These are phyloP conservation scores for Arxiozyma telluris DNA, from an alignment of 1,139 yeast genomes.

Conservation along the genomic window DNA sequence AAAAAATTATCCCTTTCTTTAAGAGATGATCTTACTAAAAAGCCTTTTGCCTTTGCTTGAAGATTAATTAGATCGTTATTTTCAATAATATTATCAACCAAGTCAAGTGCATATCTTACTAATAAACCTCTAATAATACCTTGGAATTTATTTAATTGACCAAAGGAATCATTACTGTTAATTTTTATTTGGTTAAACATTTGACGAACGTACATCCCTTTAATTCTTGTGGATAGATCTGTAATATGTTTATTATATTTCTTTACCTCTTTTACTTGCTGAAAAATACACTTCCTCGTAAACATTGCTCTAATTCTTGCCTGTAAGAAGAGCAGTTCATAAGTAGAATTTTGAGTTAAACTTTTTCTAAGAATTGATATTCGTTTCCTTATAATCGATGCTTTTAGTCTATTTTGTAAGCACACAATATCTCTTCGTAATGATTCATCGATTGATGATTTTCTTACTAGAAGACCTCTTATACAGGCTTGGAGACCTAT, in stretches of 20 bases:
- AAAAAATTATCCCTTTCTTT: conserved; percentile 45
- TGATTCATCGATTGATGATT: neutral
- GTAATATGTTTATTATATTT: neutral
- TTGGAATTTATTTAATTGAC: conserved; percentile 32
- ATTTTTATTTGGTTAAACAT: neutral
- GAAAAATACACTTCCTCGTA: neutral
- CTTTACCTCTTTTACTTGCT: neutral
- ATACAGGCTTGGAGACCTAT: conserved; percentile 7
- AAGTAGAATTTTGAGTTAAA: neutral
- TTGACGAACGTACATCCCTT: conserved; percentile 39
- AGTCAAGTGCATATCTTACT: conserved; percentile 42
- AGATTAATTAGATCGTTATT: conserved; percentile 31
- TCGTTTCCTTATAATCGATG: conserved; percentile 25
- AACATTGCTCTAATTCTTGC: neutral
- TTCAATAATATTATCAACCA: conserved; percentile 43
- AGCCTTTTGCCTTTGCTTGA: conserved; percentile 36
- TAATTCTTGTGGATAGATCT: conserved; percentile 36
- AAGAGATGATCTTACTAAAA: conserved; percentile 24
- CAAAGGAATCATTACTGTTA: conserved; percentile 1
- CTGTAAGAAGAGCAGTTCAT: neutral
- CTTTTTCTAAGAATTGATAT: neutral
- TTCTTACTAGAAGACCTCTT: conserved; percentile 16
- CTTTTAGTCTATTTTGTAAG: conserved; percentile 10
- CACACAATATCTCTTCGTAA: neutral
- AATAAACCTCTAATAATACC: conserved; percentile 40